Conservation (phyloP, 371 early-diverging fungal species). For the Apophysomyces sp. region DNA sequence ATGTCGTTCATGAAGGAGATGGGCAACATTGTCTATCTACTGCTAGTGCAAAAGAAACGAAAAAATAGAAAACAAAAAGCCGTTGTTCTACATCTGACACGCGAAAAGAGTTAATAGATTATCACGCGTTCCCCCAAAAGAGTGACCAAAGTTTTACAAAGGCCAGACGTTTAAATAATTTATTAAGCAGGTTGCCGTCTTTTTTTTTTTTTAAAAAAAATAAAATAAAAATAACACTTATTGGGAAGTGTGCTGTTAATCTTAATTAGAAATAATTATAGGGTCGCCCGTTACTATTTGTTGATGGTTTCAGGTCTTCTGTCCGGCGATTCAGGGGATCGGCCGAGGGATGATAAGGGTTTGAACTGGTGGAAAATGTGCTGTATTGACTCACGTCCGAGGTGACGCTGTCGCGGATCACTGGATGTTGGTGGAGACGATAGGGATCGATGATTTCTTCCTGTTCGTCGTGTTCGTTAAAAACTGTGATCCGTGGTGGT, state of each 20-base stretch:
- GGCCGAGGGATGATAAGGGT: not conserved
- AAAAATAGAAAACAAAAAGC: too few species aligned
- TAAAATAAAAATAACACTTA: too few species aligned
- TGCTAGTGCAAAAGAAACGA: too few species aligned
- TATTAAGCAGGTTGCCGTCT: too few species aligned
- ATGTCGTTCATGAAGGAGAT: too few species aligned
- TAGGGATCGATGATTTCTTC: slow-evolving; percentile 2
- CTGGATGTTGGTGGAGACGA: not conserved
- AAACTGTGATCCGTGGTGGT: slow-evolving; percentile 11
- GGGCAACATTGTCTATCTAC: too few species aligned
- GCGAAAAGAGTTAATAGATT: too few species aligned
- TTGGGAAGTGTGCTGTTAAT: not conserved
- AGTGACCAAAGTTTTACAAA: too few species aligned
- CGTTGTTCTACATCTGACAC: too few species aligned
- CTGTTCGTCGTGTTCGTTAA: slow-evolving; percentile 13
- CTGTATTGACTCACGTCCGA: slow-evolving; percentile 16
- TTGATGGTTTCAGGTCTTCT: not conserved
- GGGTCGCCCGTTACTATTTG: not conserved
- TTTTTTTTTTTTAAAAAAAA: too few species aligned
- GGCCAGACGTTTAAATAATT: too few species aligned
- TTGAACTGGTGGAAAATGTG: slow-evolving; percentile 1
- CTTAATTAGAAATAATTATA: not conserved
- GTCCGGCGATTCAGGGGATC: not conserved
- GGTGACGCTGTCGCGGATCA: slow-evolving; percentile 1
- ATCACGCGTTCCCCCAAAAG: too few species aligned